Conservation (phyloP, 2,329 filamentous ascomycete genomes). For the Xylariaceae sp. region DNA sequence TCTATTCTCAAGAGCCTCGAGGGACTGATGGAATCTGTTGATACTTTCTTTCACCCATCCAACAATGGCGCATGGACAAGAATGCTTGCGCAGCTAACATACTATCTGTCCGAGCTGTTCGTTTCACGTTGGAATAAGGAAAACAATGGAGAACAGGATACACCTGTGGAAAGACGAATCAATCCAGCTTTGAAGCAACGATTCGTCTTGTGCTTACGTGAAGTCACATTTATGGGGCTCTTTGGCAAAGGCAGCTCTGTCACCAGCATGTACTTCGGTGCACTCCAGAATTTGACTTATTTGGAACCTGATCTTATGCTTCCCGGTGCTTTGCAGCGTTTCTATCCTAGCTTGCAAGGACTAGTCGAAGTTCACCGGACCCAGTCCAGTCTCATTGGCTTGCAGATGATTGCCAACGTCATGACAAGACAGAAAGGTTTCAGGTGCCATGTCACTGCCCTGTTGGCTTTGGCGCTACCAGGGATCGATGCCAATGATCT, state of each 20-base stretch:
- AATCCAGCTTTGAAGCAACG: constrained; percentile 77
- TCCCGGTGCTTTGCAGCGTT: constrained; percentile 88
- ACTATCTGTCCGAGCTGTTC: constrained; percentile 92
- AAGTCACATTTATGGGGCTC: constrained; percentile 97
- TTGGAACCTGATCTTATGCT: constrained; percentile 89
- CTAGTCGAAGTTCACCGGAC: constrained; percentile 96
- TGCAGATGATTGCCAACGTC: constrained; percentile 87
- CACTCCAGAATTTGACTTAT: constrained; percentile 83
- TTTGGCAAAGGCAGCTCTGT: constrained; percentile 93
- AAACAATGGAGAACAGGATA: constrained; percentile 84
- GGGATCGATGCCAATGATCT: constrained; percentile 97
- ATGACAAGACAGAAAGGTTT: constrained; percentile 95
- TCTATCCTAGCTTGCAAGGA: constrained; percentile 95
- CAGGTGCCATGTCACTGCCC: constrained; percentile 88
- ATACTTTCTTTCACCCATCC: constrained; percentile 98
- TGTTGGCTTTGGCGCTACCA: constrained; percentile 87
- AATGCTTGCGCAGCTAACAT: constrained; percentile 82
- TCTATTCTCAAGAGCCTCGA: constrained; percentile 84
- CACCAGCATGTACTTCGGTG: constrained; percentile 86
- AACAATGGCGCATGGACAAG: constrained; percentile 92
- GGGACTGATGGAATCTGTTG: constrained; percentile 87
- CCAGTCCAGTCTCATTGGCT: constrained; percentile 83
- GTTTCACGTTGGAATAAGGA: constrained; percentile 97
- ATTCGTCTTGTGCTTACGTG: constrained; percentile 83
- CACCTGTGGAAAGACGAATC: constrained; percentile 74